Evolutionary conservation across 768 basidiomycete genomes (phyloP), one percentile per base, ranked within the genome.

Genomic region (Leucogyrophana mollusca): DNA sequence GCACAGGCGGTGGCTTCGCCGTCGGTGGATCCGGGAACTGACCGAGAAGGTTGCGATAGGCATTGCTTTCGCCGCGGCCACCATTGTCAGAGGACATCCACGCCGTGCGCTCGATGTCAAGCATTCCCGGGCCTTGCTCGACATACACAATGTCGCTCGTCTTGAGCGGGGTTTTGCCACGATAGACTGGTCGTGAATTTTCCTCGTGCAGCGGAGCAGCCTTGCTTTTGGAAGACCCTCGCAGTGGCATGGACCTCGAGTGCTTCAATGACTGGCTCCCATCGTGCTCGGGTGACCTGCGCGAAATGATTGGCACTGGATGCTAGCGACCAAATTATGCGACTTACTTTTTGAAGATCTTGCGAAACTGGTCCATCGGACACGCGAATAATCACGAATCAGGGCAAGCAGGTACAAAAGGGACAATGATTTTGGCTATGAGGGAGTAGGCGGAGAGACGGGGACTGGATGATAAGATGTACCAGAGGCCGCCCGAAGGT

Each of bases 91-190:
- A n/a, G 14, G 32, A 47, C 23, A 30, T 20, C 14, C 33, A 9
- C 7, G 20, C 10, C 8, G n/a, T 21, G 14, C 27, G 40, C 16
- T 37, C n/a, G n/a, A 46, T 38, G 33, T 34, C 44, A 14, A 46
- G 34, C 14, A 34, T 18, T 7, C 46, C 43, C 22, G 40, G 36
- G 18, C 25, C 30, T 23, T 49, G 45, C 25, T 53, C 40, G 10
- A 46, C 24, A 24, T 49, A 49, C 17, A 42, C 27, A n/a, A 46
- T 45, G 11, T 49, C 43, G 11, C 39, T 45, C 13, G 39, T 25
- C 25, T 52, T 34, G 5, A 55, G 47, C 9, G 53, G 53, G 5
- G 23, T 17, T 40, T 49, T 53, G 34, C 51, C 52, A 17, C 46
- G 51, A 35, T 49, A 53, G 18, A 46, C 33, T 14, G 51, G 44